Evolutionary conservation across 331 rosid species (phyloP).

Genomic region (Pyracantha coccinea): DNA sequence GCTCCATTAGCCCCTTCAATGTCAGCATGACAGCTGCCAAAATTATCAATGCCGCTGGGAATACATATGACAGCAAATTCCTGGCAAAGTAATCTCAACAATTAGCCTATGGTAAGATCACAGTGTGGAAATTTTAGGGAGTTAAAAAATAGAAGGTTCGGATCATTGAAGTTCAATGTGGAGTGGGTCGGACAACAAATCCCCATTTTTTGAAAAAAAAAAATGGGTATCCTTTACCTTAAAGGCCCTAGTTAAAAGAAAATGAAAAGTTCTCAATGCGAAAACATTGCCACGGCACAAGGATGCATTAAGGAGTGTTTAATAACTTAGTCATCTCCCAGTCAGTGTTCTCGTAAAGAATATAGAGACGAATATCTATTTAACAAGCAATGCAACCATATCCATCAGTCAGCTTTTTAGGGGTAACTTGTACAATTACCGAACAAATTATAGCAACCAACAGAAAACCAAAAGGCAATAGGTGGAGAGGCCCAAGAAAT

Average conservation of each 20-base stretch:
- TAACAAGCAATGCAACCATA: background rate
- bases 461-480: background rate
- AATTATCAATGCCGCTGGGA: constrained; percentile 59
- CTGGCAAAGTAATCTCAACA: constrained; percentile 37
- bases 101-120: constrained; percentile 16
- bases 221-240: too few species aligned
- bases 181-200: too few species aligned
- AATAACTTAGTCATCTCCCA: background rate
- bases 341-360: background rate
- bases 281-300: background rate
- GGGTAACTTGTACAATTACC: background rate
- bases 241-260: background rate
- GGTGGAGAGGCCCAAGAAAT: background rate
- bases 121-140: background rate
- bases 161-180: too few species aligned
- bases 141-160: too few species aligned
- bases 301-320: background rate
- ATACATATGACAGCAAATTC: constrained; percentile 66
- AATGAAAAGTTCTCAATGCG: background rate
- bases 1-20: constrained; percentile 82
- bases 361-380: background rate
- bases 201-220: too few species aligned
- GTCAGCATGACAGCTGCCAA: constrained; percentile 77
- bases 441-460: background rate
- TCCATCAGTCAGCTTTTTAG: background rate